Conservation (phyloP, 192 early-diverging fungal genomes). For the Borealophlyctis nickersoniae region DNA sequence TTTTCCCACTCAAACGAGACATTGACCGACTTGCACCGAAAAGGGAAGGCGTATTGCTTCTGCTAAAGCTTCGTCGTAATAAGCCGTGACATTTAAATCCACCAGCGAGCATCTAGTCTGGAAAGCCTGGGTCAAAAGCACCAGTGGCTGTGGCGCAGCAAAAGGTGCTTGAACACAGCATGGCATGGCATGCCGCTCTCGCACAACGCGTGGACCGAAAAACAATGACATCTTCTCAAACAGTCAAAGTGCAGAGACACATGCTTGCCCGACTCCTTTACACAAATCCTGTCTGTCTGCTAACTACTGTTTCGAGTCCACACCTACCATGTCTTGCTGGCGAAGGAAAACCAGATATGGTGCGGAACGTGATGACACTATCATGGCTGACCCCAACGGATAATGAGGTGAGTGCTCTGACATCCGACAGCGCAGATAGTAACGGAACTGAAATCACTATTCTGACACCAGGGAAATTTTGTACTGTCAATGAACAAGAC, state of each 20-base stretch:
- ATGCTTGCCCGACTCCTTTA: constrained; percentile 41
- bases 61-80: no score
- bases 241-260: constrained; percentile 24
- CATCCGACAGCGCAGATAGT: no score
- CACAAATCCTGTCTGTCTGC: constrained; percentile 40
- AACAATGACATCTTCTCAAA: no score
- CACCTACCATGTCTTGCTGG: not conserved
- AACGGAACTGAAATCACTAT: constrained; percentile 6
- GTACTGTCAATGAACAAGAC: constrained; percentile 35
- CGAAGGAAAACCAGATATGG: not conserved
- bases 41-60: no score
- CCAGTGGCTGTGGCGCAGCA: no score
- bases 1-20: constrained; percentile 29
- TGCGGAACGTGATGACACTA: constrained; percentile 43
- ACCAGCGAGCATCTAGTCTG: no score
- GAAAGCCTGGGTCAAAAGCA: no score
- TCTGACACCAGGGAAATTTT: constrained; percentile 29
- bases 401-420: constrained; percentile 20
- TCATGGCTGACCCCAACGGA: constrained; percentile 42
- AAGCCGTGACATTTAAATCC: no score
- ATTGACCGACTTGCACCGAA: no score
- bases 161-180: no score
- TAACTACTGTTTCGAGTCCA: constrained; percentile 16
- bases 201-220: no score
- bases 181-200: no score